Conservation (phyloP, 805 yeast genomes). For the Candida ipomoeae region DNA sequence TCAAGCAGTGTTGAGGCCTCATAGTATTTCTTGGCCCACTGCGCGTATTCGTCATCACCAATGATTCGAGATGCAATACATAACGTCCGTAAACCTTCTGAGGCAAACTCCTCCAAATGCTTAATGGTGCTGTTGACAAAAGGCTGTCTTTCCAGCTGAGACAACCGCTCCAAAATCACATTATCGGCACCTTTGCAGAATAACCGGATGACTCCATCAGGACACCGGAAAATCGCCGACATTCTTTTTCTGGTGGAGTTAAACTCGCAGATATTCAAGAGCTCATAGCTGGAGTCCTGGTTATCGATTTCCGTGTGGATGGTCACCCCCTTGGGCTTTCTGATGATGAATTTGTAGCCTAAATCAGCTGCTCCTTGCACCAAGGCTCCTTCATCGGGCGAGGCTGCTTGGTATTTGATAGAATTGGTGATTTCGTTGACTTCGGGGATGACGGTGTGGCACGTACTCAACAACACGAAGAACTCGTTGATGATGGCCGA, state of each 20-base stretch:
- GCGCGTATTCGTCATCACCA: conserved; percentile 68
- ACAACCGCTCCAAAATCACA: conserved; percentile 82
- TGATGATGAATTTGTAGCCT: conserved; percentile 78
- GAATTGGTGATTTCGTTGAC: conserved; percentile 49
- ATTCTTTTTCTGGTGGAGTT: conserved; percentile 96
- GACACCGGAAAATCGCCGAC: conserved; percentile 92
- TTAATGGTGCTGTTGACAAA: conserved; percentile 77
- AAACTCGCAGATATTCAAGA: conserved; percentile 90
- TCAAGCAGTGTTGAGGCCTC: conserved; percentile 80
- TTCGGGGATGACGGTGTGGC: conserved; percentile 98
- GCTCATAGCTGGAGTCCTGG: conserved; percentile 58
- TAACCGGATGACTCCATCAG: conserved; percentile 84
- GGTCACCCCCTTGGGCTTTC: conserved; percentile 80
- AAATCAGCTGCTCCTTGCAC: conserved; percentile 93
- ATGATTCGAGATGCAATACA: conserved; percentile 86
- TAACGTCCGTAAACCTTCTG: conserved; percentile 90
- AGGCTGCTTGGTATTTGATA: conserved; percentile 95
- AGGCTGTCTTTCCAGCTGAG: conserved; percentile 58
- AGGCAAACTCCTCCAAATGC: conserved; percentile 94
- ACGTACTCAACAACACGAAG: conserved; percentile 77
- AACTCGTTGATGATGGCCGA: conserved; percentile 63
- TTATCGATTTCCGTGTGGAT: conserved; percentile 51
- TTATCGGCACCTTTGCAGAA: conserved; percentile 98
- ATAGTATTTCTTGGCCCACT: conserved; percentile 65
- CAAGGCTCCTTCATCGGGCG: conserved; percentile 98